phyloP scores from a whole-genome alignment of 208 protist species.

The Crithidia expoeki region DNA sequence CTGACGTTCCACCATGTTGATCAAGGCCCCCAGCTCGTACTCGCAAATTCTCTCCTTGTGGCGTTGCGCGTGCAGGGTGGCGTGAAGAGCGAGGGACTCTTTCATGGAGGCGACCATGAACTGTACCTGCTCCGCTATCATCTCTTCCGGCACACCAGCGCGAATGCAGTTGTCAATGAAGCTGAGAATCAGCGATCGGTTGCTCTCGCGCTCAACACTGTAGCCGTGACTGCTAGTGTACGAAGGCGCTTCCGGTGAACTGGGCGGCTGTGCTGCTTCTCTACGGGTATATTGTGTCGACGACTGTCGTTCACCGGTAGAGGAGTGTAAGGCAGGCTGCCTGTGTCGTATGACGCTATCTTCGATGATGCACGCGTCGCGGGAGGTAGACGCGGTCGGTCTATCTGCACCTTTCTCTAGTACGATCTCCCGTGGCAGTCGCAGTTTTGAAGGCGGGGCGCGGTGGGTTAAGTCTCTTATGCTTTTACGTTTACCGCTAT shows the following conservation, averaged over 20 bases:
- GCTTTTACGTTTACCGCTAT: neutral
- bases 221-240: neutral
- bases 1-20: constrained; percentile 61
- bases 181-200: constrained; percentile 53
- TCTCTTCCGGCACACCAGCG: constrained; percentile 57
- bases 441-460: neutral
- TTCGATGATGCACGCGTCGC: neutral
- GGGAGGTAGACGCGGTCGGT: neutral
- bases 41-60: constrained; percentile 62
- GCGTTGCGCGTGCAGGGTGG: constrained; percentile 56
- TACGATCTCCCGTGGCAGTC: neutral
- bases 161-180: constrained; percentile 80
- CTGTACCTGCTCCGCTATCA: constrained; percentile 74
- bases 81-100: constrained; percentile 64
- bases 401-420: neutral
- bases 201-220: constrained; percentile 11
- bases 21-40: constrained; percentile 58
- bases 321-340: neutral
- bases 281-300: neutral
- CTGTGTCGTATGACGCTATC: constrained; percentile 10
- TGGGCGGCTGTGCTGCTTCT: neutral
- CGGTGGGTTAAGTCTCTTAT: neutral
- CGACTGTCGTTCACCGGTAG: neutral
- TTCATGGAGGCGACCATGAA: constrained; percentile 83
- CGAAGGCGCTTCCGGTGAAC: neutral